Percentiles rank a stretch among this genome's conserved stretches.
Conservation (phyloP, 345 rosid species). For the Eucalyptus globulus region DNA sequence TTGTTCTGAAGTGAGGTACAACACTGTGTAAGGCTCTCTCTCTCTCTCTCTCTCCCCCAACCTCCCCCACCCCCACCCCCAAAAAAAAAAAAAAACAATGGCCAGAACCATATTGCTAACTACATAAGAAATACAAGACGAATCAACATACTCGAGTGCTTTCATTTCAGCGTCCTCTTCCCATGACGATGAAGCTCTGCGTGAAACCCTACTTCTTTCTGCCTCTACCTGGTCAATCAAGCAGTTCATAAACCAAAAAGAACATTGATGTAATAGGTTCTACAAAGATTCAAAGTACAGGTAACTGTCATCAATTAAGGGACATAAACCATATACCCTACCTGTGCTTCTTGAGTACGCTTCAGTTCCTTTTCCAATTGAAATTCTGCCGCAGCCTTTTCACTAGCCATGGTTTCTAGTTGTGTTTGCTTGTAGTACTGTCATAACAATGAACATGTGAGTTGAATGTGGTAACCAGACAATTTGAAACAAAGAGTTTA, state of each 20-base stretch:
- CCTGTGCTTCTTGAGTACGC: constrained; percentile 86
- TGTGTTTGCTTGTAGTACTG: constrained; percentile 99
- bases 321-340: constrained; percentile 7
- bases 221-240: constrained; percentile 54
- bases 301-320: not conserved
- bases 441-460: not conserved
- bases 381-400: constrained; percentile 98
- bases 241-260: not conserved
- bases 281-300: not conserved
- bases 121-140: not conserved
- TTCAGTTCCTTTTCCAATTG: constrained; percentile 93
- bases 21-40: no score
- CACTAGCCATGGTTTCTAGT: constrained; percentile 92
- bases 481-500: not conserved
- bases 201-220: constrained; percentile 75
- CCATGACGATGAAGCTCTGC: constrained; percentile 72
- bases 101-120: not conserved
- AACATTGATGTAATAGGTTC: not conserved
- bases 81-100: not conserved
- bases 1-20: not conserved
- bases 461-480: not conserved
- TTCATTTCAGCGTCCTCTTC: constrained; percentile 93
- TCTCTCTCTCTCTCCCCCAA: not conserved
- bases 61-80: no score
- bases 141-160: constrained; percentile 71